A percentile compares a stretch with the other conserved stretches of the same genome.
Evolutionary conservation across 306 rosid genomes (phyloP).

Genomic region (Spatholobus suberectus): DNA sequence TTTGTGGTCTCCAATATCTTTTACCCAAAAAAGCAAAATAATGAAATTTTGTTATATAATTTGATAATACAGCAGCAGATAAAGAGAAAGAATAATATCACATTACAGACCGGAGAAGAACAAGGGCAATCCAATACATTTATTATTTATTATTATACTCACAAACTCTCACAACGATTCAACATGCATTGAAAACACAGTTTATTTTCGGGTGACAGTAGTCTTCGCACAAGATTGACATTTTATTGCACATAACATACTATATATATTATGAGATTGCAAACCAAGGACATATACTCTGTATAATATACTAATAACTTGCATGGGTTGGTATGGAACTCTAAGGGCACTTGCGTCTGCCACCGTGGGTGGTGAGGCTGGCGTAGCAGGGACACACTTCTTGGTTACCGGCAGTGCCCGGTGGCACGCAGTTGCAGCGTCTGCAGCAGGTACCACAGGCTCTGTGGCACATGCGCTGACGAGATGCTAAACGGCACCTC

Average conservation of each 20-base stretch:
- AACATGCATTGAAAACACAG: background rate
- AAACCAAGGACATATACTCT: background rate
- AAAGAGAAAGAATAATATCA: background rate
- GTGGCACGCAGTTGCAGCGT: slow-evolving; percentile 75
- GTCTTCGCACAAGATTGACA: background rate
- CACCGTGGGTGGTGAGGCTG: slow-evolving; percentile 69
- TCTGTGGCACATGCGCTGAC: slow-evolving; percentile 61
- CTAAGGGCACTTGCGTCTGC: slow-evolving; percentile 78
- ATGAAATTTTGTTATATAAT: background rate
- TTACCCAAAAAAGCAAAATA: background rate
- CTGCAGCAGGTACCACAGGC: slow-evolving; percentile 77
- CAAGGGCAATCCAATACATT: background rate
- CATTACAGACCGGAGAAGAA: background rate
- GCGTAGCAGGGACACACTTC: slow-evolving; percentile 73
- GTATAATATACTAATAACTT: too few relatives aligned
- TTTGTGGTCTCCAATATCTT: background rate
- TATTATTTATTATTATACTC: background rate
- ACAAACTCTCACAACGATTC: background rate
- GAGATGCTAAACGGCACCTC: slow-evolving; percentile 63
- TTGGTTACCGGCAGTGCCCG: slow-evolving; percentile 73
- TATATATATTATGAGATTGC: background rate
- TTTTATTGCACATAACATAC: background rate
- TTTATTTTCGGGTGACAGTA: background rate
- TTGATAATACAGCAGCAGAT: background rate
- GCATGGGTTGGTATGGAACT: background rate